Conservation (phyloP, 345 rosid species). For the Gossypium herbaceum region DNA sequence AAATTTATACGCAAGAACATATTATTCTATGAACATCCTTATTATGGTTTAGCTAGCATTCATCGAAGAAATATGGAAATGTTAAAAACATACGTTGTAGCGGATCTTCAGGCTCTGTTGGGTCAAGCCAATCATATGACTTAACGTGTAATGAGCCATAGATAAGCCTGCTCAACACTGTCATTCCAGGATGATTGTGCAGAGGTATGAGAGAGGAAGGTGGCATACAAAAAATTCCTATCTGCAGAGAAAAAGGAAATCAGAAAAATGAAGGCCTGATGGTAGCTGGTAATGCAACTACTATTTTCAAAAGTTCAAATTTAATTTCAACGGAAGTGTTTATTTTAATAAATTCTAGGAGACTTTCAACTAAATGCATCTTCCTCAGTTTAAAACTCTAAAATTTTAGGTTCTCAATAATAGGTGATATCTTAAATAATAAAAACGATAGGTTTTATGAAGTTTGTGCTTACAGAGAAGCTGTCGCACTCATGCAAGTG, state of each 20-base stretch:
- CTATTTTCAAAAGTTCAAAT: slow-evolving; percentile 1
- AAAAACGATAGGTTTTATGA: neutral
- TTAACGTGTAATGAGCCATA: slow-evolving; percentile 79
- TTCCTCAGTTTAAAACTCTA: neutral
- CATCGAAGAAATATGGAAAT: slow-evolving; percentile 5
- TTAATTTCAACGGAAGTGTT: neutral
- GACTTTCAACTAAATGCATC: neutral
- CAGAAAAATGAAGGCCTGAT: slow-evolving; percentile 6
- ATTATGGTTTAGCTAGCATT: neutral
- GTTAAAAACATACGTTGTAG: slow-evolving; percentile 50
- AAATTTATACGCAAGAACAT: neutral
- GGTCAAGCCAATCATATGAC: slow-evolving; percentile 86
- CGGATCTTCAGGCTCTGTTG: slow-evolving; percentile 45
- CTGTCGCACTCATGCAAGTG: slow-evolving; percentile 90
- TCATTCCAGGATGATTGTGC: slow-evolving; percentile 97
- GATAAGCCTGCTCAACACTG: slow-evolving; percentile 86
- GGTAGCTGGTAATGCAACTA: slow-evolving; percentile 8
- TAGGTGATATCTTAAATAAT: neutral
- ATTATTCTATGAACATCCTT: neutral
- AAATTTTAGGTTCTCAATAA: slow-evolving; percentile 2
- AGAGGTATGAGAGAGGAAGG: slow-evolving; percentile 87
- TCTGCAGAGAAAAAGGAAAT: slow-evolving; percentile 41
- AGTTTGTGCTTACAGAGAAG: slow-evolving; percentile 70
- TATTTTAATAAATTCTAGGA: neutral
- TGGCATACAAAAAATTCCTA: slow-evolving; percentile 93